phyloP scores from a whole-genome alignment of 768 basidiomycete genomes.

The Hirschioporus abietinus region DNA sequence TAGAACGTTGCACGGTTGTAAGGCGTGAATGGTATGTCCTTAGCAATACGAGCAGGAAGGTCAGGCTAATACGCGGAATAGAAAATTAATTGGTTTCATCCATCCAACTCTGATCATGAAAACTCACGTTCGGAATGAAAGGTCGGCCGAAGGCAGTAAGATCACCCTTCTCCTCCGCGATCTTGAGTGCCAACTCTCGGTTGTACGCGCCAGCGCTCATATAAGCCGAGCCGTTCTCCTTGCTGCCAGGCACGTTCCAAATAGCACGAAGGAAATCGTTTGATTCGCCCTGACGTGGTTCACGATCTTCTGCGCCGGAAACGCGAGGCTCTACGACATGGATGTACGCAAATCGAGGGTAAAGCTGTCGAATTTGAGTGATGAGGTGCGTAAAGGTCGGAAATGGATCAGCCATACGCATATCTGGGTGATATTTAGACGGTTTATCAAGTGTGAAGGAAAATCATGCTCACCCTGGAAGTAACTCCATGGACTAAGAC shows the following conservation, averaged over 20 bases:
- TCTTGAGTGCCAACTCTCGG: slow-evolving; percentile 13
- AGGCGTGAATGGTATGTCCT: slow-evolving; percentile 2
- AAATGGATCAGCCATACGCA: slow-evolving; percentile 11
- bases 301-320: slow-evolving; percentile 9
- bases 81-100: neutral
- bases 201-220: slow-evolving; percentile 14
- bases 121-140: slow-evolving; percentile 25
- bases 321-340: slow-evolving; percentile 33
- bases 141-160: slow-evolving; percentile 21
- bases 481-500: slow-evolving; percentile 25
- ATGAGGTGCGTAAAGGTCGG: slow-evolving; percentile 32
- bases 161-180: slow-evolving; percentile 14
- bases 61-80: neutral
- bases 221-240: neutral
- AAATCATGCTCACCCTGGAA: slow-evolving; percentile 2
- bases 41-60: neutral
- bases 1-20: slow-evolving; percentile 5
- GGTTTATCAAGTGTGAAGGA: neutral
- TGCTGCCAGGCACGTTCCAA: slow-evolving; percentile 9
- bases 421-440: neutral
- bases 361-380: slow-evolving; percentile 18
- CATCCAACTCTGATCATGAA: neutral
- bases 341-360: slow-evolving; percentile 37
- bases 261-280: slow-evolving; percentile 9
- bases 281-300: neutral